Percentiles rank a stretch among this genome's conserved stretches.
These are phyloP conservation scores for Oryza nivara DNA, from an alignment of 176 grass and related monocot species.

Conservation along the genomic window DNA sequence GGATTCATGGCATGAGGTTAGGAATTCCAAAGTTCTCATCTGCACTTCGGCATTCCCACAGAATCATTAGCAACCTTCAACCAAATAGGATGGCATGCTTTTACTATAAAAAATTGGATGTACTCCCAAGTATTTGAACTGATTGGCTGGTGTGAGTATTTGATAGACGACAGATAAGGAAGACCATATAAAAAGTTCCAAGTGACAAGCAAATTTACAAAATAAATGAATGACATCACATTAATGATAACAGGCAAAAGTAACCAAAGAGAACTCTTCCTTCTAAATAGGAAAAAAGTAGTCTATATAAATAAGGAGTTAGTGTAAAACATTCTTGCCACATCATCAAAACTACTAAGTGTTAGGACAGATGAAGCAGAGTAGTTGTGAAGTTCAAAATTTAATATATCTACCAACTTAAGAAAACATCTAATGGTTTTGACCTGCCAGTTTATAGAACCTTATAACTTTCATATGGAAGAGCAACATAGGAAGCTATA, in stretches of 20 bases:
- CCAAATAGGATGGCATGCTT: not conserved
- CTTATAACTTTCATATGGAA: not conserved
- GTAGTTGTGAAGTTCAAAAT: not conserved
- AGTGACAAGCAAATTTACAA: not conserved
- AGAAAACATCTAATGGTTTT: not conserved
- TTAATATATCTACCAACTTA: not conserved
- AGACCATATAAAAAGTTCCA: not conserved
- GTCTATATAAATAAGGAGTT: not conserved
- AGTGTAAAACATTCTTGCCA: not conserved
- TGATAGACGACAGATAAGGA: not conserved
- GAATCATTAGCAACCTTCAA: not conserved
- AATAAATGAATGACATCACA: not conserved
- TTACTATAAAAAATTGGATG: not conserved
- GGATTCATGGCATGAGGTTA: not conserved
- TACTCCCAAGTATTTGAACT: not conserved
- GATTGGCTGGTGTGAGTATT: not conserved
- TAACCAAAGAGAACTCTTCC: not conserved
- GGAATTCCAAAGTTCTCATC: not conserved
- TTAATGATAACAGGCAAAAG: not conserved
- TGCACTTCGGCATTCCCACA: slow-evolving; percentile 3
- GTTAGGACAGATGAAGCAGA: not conserved
- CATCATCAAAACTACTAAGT: slow-evolving; percentile 12
- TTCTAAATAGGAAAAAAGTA: not conserved
- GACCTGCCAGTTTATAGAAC: not conserved
- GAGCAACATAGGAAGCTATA: not conserved